phyloP scores from a whole-genome alignment of 768 basidiomycete species.

The Tephrocybe rancida region DNA sequence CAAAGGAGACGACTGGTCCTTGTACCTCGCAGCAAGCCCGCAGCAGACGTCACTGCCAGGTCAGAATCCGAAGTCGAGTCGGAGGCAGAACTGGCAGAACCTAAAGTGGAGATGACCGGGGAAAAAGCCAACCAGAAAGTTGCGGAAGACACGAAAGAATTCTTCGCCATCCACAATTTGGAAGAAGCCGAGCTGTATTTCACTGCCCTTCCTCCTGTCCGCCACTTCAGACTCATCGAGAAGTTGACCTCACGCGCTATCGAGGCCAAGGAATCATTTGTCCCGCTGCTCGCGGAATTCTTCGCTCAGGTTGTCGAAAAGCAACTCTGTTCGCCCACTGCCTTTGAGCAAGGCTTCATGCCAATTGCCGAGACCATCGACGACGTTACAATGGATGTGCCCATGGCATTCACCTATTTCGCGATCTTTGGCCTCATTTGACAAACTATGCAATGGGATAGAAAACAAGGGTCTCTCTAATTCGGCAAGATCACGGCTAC shows the following conservation, averaged over 20 bases:
- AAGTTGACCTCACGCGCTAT: slow-evolving; percentile 74
- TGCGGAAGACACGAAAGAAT: slow-evolving; percentile 82
- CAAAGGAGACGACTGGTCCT: slow-evolving; percentile 77
- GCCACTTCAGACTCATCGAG: slow-evolving; percentile 70
- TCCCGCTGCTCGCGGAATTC: slow-evolving; percentile 74
- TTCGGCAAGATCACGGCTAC: no score
- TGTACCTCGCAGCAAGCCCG: slow-evolving; percentile 74
- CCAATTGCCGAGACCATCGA: slow-evolving; percentile 77
- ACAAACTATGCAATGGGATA: no score
- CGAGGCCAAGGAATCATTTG: slow-evolving; percentile 82
- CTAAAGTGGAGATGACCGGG: slow-evolving; percentile 56
- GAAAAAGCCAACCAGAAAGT: slow-evolving; percentile 75
- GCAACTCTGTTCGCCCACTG: slow-evolving; percentile 54
- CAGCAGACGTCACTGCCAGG: no score
- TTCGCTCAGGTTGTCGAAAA: slow-evolving; percentile 66
- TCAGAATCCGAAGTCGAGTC: no score
- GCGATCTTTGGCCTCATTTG: no score
- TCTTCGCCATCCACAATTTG: slow-evolving; percentile 81
- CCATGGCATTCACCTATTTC: slow-evolving; percentile 79
- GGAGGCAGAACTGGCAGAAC: no score
- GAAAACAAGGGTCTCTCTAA: no score
- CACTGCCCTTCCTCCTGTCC: slow-evolving; percentile 63
- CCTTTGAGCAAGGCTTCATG: slow-evolving; percentile 77
- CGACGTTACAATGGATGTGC: slow-evolving; percentile 89
- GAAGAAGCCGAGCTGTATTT: slow-evolving; percentile 91